Evolutionary conservation across 345 rosid genomes (phyloP).

Genomic region (Turritis glabra): DNA sequence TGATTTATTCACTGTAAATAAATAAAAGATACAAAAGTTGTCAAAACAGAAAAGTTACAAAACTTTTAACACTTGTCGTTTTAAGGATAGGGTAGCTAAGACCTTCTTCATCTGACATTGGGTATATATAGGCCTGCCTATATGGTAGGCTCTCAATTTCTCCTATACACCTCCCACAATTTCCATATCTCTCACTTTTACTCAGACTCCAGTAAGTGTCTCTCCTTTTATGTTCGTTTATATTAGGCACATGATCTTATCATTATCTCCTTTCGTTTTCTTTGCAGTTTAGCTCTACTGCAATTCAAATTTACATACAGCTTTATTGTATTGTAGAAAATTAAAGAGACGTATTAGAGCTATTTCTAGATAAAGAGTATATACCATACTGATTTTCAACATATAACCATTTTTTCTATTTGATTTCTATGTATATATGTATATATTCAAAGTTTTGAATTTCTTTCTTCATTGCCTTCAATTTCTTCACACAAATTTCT

Average conservation of each 20-base stretch:
- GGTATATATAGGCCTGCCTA: background rate
- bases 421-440: too few species aligned
- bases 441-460: too few species aligned
- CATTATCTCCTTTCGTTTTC: background rate
- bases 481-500: background rate
- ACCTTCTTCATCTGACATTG: background rate
- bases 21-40: background rate
- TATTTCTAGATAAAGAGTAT: background rate
- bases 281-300: background rate
- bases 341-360: background rate
- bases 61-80: background rate
- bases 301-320: background rate
- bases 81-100: background rate
- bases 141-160: background rate
- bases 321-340: background rate
- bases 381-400: background rate
- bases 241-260: background rate
- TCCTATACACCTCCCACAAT: background rate
- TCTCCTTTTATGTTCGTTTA: background rate
- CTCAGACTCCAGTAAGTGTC: background rate
- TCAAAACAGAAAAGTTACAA: background rate
- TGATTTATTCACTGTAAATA: background rate
- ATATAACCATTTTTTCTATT: background rate
- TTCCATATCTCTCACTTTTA: background rate
- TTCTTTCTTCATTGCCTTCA: background rate